A percentile compares a stretch with the other conserved stretches of the same genome.
Evolutionary conservation across 2,329 filamentous ascomycete genomes (phyloP).

Genomic region (Penicillium italicum): DNA sequence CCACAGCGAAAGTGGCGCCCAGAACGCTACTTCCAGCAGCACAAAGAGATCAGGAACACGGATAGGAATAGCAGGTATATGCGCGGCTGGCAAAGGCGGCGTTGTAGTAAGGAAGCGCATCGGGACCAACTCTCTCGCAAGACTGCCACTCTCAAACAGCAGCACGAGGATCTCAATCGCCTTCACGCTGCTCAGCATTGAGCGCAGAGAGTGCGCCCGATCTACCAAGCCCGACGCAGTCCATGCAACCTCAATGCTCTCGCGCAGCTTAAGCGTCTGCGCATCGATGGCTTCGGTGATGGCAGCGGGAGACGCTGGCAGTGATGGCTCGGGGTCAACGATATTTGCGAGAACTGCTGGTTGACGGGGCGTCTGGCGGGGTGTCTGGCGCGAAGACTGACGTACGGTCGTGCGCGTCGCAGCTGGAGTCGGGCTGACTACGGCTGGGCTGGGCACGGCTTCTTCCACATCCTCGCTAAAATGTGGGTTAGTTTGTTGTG

Average conservation of each 20-base stretch:
- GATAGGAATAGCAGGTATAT: constrained; percentile 58
- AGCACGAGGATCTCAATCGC: constrained; percentile 67
- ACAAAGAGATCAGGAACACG: constrained; percentile 77
- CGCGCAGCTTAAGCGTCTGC: constrained; percentile 43
- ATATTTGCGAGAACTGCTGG: not conserved
- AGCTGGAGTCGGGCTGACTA: constrained; percentile 3
- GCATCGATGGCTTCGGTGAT: constrained; percentile 71
- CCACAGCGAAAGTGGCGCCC: constrained; percentile 78
- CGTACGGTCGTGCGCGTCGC: not conserved
- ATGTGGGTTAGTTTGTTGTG: constrained; percentile 12
- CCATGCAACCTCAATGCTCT: constrained; percentile 36
- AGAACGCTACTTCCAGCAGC: constrained; percentile 73
- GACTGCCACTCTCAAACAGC: constrained; percentile 64
- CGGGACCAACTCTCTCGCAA: constrained; percentile 68
- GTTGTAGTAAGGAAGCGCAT: constrained; percentile 70
- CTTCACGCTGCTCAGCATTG: constrained; percentile 64
- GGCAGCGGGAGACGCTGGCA: constrained; percentile 43
- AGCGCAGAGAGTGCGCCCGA: constrained; percentile 60
- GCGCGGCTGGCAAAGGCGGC: constrained; percentile 57
- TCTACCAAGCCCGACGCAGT: constrained; percentile 36
- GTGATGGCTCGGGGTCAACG: constrained; percentile 10
- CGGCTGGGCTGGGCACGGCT: not conserved
- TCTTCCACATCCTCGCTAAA: constrained; percentile 2
- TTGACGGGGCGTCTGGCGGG: not conserved
- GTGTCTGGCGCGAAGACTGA: not conserved